Evolutionary conservation across 2,329 filamentous ascomycete genomes (phyloP).

Genomic region (Calonectria montana): DNA sequence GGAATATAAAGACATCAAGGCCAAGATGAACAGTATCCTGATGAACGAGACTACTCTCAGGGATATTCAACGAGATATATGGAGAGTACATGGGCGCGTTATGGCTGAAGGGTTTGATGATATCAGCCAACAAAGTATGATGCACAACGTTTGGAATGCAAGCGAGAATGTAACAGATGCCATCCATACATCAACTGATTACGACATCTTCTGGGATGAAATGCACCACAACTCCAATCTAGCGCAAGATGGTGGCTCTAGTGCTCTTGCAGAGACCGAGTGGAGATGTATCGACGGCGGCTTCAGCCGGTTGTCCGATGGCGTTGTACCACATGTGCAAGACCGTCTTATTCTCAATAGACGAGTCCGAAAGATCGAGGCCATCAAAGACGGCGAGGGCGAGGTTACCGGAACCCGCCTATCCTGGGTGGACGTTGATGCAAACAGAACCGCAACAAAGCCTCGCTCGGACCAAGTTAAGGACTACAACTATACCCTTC

Average conservation of each 20-base stretch:
- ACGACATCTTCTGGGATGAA: conserved; percentile 28
- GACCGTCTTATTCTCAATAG: neutral
- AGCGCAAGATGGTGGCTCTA: conserved; percentile 12
- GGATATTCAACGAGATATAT: conserved; percentile 14
- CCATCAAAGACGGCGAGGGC: neutral
- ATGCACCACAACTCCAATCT: conserved; percentile 29
- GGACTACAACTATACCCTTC: conserved; percentile 73
- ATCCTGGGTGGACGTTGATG: conserved; percentile 58
- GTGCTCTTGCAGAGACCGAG: conserved; percentile 18
- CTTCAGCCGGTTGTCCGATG: neutral
- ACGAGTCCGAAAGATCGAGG: neutral
- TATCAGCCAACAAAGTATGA: conserved; percentile 25
- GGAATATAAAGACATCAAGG: conserved; percentile 22
- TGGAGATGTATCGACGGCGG: conserved; percentile 19
- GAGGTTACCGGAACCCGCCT: conserved; percentile 36
- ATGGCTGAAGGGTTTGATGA: conserved; percentile 18
- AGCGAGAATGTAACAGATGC: conserved; percentile 21
- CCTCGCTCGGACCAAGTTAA: conserved; percentile 47
- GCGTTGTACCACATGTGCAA: neutral
- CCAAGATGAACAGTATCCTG: conserved; percentile 27
- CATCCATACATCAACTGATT: conserved; percentile 22
- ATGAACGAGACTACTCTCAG: conserved; percentile 23
- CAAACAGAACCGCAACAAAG: conserved; percentile 35
- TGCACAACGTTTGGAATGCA: conserved; percentile 8
- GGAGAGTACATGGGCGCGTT: conserved; percentile 17